Evolutionary conservation across 441 rosid genomes (phyloP), one percentile per base, ranked within the genome.

Genomic region (Euphorbia corollata): DNA sequence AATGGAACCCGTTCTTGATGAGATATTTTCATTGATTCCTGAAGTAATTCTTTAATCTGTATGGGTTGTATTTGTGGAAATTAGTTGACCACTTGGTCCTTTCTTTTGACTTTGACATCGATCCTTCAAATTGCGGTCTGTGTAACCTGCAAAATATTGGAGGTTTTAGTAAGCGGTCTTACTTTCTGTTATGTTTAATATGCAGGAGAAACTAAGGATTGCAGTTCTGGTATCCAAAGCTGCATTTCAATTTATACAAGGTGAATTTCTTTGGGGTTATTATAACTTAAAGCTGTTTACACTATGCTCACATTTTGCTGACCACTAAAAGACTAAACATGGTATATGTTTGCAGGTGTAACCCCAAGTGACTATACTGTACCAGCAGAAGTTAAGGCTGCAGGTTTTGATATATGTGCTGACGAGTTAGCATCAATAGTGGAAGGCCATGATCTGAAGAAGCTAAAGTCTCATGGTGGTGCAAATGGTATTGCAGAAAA

Each of bases 191-290:
- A 1, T 34, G 15, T 32, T 36, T 2, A 36, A 36, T 69, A 15
- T 57, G 72, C 79, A 90, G 95, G 86, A 85, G 73, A 88, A 83
- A 67, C 82, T 91, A 54, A 81, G 89, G 73, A 84, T 94, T 70
- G 96, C 97, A 11, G 85, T 94, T 41, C 71, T 94, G 79, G 99
- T 91, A 71, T 91, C 97, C 16, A 93, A 88, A 81, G 97, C 96
- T 75, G 97, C 97, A 18, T 84, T 94, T 78, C 96, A 87, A 61
- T 94, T 91, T 65, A 82, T 91, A 41, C 82, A 83, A 36, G 41
- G 41, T 36, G 41, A 36, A 5, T 5, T 36, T 36, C 41, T 36
- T 36, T 36, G 41, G 41, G 41, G 9, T 36, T 36, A 2, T 36
- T 8, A 36, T 36, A 36, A 36, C 41, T 36, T 36, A 5, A 36